Evolutionary conservation across 78 protist genomes (phyloP).

Genomic region (Chrysochromulina tobinii): DNA sequence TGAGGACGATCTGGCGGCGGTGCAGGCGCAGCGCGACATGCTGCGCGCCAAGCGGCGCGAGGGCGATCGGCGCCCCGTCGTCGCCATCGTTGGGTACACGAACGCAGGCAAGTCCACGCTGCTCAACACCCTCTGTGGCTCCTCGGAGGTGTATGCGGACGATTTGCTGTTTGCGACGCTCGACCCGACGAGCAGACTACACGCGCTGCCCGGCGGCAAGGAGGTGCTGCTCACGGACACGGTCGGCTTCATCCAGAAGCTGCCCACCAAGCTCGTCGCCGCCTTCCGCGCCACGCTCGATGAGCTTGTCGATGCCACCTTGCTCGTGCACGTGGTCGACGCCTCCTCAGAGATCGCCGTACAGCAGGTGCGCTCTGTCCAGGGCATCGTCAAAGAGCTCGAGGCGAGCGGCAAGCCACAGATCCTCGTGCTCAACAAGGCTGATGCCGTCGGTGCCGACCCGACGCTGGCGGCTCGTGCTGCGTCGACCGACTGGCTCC

Average conservation of each 20-base stretch:
- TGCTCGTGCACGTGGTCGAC: constrained; percentile 23
- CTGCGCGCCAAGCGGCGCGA: background rate
- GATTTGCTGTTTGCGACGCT: constrained; percentile 36
- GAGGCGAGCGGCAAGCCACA: constrained; percentile 4
- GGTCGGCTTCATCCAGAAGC: constrained; percentile 31
- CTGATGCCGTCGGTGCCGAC: background rate
- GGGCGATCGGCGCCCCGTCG: constrained; percentile 8
- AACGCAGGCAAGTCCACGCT: constrained; percentile 27
- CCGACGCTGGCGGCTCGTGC: too few species aligned
- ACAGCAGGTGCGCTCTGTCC: constrained; percentile 19
- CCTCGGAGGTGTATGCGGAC: constrained; percentile 21
- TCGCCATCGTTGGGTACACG: constrained; percentile 42
- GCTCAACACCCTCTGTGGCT: background rate
- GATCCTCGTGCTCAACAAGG: constrained; percentile 44
- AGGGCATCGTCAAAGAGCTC: constrained; percentile 21
- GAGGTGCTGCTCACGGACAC: constrained; percentile 11
- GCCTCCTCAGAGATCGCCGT: background rate
- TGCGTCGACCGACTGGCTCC: background rate
- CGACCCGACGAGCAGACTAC: constrained; percentile 21
- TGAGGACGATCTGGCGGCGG: constrained; percentile 20
- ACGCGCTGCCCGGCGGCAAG: background rate
- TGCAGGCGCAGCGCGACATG: background rate
- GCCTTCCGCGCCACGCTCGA: constrained; percentile 34
- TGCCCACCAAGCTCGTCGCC: constrained; percentile 6
- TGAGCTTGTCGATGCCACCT: background rate